Evolutionary conservation across 176 grass and related monocot genomes (phyloP), one percentile per base, ranked within the genome.

Genomic region (Leersia perrieri): DNA sequence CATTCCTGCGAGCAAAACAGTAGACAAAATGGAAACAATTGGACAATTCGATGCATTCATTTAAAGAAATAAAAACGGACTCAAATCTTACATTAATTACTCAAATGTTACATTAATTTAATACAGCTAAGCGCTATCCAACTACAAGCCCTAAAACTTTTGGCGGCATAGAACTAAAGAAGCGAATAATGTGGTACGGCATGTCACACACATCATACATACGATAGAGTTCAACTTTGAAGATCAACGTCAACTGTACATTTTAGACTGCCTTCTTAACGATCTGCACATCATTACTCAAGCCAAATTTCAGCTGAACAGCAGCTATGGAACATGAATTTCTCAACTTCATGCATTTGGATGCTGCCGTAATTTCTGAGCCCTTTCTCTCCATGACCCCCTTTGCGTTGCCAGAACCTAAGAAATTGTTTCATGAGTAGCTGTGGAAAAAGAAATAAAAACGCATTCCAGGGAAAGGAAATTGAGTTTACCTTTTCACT

Each of bases 311-410:
- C 22, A 70, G 62, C 22, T 31, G n/a, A 61, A 28, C 42, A 72
- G 7, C 67, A 23, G 11, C 61, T 44, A 28, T 72, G 10, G 25
- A 60, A 58, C 29, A 60, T 29, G 16, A 15, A 39, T n/a, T n/a
- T n/a, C 12, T 51, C 70, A 74, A 67, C 34, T 90, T 86, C 76
- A 94, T 60, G 77, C 84, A 76, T 89, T 85, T 20, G 70, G 74
- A 78, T 76, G 63, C 70, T 91, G 79, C 57, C 78, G 84, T 79
- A 90, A 64, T 78, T 85, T 94, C 30, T 87, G 77, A 78, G 84
- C 88, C 65, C 95, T 68, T 60, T 98, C 95, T 81, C 90, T 87
- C 95, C 92, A 98, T 31, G 95, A 94, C 73, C 88, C 88, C 72
- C 87, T 91, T 80, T 92, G 95, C 85, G 77, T 93, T 11, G 92